Evolutionary conservation across 331 rosid genomes (phyloP).

Genomic region (Pyracantha coccinea): DNA sequence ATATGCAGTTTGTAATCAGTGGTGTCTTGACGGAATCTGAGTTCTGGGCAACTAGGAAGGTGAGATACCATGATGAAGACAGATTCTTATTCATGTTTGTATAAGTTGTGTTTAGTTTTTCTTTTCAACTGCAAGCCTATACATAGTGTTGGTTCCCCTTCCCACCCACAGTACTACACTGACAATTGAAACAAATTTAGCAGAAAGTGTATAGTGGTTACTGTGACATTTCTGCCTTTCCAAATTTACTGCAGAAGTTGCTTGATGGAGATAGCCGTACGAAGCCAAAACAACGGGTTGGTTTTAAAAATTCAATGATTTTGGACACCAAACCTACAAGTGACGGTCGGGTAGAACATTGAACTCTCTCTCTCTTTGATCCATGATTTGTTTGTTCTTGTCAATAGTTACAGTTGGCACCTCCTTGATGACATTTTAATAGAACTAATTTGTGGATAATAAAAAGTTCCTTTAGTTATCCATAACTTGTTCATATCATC

Average conservation of each 20-base stretch:
- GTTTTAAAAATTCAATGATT: constrained; percentile 87
- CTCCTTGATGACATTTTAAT: neutral
- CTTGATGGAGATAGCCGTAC: constrained; percentile 64
- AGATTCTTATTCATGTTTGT: neutral
- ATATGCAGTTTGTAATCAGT: constrained; percentile 75
- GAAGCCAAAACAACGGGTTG: constrained; percentile 68
- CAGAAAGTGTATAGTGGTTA: neutral
- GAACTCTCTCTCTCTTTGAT: constrained; percentile 10
- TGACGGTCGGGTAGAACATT: constrained; percentile 84
- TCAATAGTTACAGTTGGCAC: neutral
- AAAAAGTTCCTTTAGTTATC: neutral
- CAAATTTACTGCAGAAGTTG: constrained; percentile 49
- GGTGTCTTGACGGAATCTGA: constrained; percentile 89
- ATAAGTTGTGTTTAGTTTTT: neutral
- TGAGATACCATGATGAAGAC: neutral
- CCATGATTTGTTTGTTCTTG: neutral
- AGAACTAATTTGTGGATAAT: neutral
- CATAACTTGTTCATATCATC: neutral
- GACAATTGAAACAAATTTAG: neutral
- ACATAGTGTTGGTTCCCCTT: neutral
- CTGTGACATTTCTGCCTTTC: constrained; percentile 1
- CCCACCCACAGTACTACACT: neutral
- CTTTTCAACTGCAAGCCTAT: constrained; percentile 12
- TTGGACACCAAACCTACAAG: constrained; percentile 78
- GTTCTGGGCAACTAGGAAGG: constrained; percentile 99